A percentile compares a stretch with the other conserved stretches of the same genome.
phyloP scores from a whole-genome alignment of 352 stramenopile species.

The Globisporangium spinosum region DNA sequence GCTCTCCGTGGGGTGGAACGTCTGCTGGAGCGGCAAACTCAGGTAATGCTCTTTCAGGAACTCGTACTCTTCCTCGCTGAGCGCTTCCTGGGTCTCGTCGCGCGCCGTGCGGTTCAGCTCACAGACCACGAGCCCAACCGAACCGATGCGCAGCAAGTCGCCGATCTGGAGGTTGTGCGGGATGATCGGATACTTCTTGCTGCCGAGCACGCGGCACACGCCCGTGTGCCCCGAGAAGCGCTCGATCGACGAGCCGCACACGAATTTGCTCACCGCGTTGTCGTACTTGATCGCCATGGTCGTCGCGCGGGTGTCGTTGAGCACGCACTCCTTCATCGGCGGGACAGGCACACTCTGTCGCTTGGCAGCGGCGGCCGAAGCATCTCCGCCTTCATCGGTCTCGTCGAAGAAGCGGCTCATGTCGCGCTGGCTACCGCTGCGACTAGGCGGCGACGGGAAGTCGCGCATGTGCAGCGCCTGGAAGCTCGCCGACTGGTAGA shows the following conservation, averaged over 20 bases:
- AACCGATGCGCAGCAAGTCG: constrained; percentile 88
- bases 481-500: constrained; percentile 40
- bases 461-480: constrained; percentile 55
- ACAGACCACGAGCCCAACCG: constrained; percentile 89
- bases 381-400: neutral
- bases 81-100: constrained; percentile 65
- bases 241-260: constrained; percentile 85
- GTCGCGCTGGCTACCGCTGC: constrained; percentile 14
- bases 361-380: neutral
- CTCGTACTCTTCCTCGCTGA: constrained; percentile 83
- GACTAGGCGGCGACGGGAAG: constrained; percentile 27
- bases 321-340: constrained; percentile 79
- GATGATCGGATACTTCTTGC: constrained; percentile 82
- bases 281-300: constrained; percentile 79
- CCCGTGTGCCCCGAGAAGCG: constrained; percentile 90
- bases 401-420: constrained; percentile 14
- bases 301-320: constrained; percentile 80
- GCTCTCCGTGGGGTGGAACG: constrained; percentile 62
- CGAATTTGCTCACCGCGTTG: constrained; percentile 54
- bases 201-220: constrained; percentile 87
- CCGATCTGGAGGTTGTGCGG: constrained; percentile 72
- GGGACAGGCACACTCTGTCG: constrained; percentile 6
- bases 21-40: constrained; percentile 77
- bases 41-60: constrained; percentile 88
- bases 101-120: constrained; percentile 78